Percentiles rank a stretch among this genome's conserved stretches.
Conservation (phyloP, 2,329 filamentous ascomycete species). For the Pyricularia sp. region DNA sequence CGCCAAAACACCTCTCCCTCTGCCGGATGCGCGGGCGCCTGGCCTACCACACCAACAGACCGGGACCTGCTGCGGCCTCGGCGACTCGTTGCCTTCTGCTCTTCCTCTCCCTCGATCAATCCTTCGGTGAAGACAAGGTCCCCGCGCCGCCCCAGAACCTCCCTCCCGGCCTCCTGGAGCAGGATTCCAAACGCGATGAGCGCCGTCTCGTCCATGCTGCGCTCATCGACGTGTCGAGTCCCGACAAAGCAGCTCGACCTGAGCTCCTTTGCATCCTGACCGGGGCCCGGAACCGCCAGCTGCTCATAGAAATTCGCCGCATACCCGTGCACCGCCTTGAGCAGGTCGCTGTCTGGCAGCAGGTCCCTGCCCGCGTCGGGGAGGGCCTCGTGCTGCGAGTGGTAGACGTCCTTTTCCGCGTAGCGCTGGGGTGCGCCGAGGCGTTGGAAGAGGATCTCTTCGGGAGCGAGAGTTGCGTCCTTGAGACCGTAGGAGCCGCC, state of each 20-base stretch:
- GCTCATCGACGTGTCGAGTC: slow-evolving; percentile 31
- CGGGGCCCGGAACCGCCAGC: slow-evolving; percentile 11
- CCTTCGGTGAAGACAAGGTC: slow-evolving; percentile 65
- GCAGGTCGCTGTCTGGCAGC: slow-evolving; percentile 59
- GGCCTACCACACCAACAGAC: background rate
- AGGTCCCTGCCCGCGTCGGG: slow-evolving; percentile 27
- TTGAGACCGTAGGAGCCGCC: slow-evolving; percentile 17
- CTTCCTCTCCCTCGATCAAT: slow-evolving; percentile 17
- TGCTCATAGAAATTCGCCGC: slow-evolving; percentile 55
- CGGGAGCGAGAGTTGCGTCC: slow-evolving; percentile 45
- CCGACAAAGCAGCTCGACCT: slow-evolving; percentile 9
- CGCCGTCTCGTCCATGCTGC: slow-evolving; percentile 70
- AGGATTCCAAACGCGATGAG: slow-evolving; percentile 67
- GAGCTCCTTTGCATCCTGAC: background rate
- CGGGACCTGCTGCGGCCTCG: background rate
- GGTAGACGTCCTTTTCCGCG: slow-evolving; percentile 64
- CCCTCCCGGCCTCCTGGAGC: slow-evolving; percentile 58
- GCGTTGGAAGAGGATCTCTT: slow-evolving; percentile 61
- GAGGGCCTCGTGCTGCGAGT: slow-evolving; percentile 45
- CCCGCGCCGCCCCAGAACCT: slow-evolving; percentile 53
- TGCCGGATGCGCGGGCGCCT: slow-evolving; percentile 6
- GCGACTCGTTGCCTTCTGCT: background rate
- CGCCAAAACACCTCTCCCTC: slow-evolving; percentile 12
- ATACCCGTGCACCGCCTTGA: slow-evolving; percentile 62
- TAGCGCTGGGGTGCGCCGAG: slow-evolving; percentile 56